phyloP scores from a whole-genome alignment of 768 basidiomycete genomes.

The Hypholoma fasciculare region DNA sequence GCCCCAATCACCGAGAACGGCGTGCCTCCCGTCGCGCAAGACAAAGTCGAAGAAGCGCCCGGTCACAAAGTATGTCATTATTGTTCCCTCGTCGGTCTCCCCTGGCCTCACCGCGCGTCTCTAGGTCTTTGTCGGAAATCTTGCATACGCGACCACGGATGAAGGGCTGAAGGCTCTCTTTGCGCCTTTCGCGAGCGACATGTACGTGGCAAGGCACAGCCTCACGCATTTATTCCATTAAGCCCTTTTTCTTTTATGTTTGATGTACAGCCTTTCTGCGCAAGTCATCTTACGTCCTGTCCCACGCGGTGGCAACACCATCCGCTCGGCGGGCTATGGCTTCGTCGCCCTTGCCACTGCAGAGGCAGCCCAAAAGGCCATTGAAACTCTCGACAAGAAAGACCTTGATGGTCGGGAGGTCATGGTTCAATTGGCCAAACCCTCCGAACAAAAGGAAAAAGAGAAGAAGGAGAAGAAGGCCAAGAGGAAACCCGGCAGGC shows the following conservation, averaged over 20 bases:
- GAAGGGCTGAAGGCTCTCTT: conserved; percentile 95
- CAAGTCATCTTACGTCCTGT: conserved; percentile 85
- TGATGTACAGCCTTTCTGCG: conserved; percentile 62
- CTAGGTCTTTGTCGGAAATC: conserved; percentile 94
- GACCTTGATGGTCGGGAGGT: conserved; percentile 89
- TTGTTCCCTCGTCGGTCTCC: conserved; percentile 15
- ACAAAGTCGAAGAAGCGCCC: conserved; percentile 67
- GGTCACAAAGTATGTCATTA: conserved; percentile 70
- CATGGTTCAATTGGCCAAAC: conserved; percentile 93
- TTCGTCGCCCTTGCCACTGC: conserved; percentile 82
- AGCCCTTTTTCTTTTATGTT: conserved; percentile 13
- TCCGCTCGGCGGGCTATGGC: conserved; percentile 88
- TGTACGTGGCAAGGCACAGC: conserved; percentile 69
- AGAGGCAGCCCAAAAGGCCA: conserved; percentile 86
- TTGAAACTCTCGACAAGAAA: conserved; percentile 81
- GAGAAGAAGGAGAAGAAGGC: conserved; percentile 77
- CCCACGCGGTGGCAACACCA: conserved; percentile 35
- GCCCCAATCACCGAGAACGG: conserved; percentile 81
- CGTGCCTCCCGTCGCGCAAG: conserved; percentile 79
- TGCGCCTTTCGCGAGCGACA: conserved; percentile 81
- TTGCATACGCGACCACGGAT: conserved; percentile 92
- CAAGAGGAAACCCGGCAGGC: conserved; percentile 83
- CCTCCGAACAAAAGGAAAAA: conserved; percentile 82
- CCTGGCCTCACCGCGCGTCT: conserved; percentile 19
- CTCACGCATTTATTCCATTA: conserved; percentile 20